Evolutionary conservation across 768 basidiomycete species (phyloP).

Genomic region (Neoboletus subvelutipes): DNA sequence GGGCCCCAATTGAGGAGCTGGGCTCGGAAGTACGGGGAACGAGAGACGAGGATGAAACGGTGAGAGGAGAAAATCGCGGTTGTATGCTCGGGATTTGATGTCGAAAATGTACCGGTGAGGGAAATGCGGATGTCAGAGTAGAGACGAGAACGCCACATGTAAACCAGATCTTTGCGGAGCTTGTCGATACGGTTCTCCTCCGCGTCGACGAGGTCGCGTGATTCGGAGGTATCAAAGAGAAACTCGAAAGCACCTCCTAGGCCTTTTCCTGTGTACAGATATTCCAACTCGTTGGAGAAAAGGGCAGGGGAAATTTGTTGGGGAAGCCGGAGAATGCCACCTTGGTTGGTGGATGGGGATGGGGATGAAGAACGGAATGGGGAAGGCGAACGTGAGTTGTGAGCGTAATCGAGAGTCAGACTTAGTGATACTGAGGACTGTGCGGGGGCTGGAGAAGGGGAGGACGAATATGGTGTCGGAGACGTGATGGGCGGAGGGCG

Average conservation of each 20-base stretch:
- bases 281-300: constrained; percentile 89
- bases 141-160: constrained; percentile 94
- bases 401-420: constrained; percentile 42
- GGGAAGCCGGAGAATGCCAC: constrained; percentile 57
- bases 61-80: constrained; percentile 90
- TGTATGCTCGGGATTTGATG: constrained; percentile 60
- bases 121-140: constrained; percentile 90
- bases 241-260: constrained; percentile 87
- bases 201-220: constrained; percentile 43
- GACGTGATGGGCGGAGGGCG: constrained; percentile 55
- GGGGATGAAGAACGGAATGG: constrained; percentile 47
- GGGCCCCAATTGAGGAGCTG: constrained; percentile 72
- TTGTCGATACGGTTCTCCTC: constrained; percentile 72
- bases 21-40: constrained; percentile 83
- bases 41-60: constrained; percentile 87
- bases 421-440: constrained; percentile 63
- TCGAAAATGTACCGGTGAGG: constrained; percentile 67
- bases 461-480: constrained; percentile 48
- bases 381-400: constrained; percentile 45
- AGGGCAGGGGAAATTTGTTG: constrained; percentile 74
- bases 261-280: constrained; percentile 90
- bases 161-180: constrained; percentile 89
- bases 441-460: constrained; percentile 51
- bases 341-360: constrained; percentile 40
- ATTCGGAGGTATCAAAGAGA: constrained; percentile 64